Evolutionary conservation across 495 filamentous ascomycete species (phyloP).

Genomic region (Viridothelium virens): DNA sequence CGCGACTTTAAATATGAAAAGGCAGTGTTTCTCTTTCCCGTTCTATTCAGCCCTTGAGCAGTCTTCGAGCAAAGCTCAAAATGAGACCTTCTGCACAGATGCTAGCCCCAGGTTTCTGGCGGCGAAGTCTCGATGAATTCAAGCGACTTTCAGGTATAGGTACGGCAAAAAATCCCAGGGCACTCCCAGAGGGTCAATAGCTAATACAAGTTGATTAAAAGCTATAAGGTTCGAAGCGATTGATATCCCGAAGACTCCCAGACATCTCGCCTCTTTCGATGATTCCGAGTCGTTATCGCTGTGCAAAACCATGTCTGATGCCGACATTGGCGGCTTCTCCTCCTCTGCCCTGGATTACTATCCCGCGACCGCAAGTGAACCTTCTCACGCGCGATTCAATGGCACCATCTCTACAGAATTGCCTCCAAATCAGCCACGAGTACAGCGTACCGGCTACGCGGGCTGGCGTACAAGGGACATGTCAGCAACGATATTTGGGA

Average conservation of each 20-base stretch:
- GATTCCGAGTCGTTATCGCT: slow-evolving; percentile 49
- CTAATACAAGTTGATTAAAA: slow-evolving; percentile 36
- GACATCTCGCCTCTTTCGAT: slow-evolving; percentile 58
- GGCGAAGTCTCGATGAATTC: slow-evolving; percentile 57
- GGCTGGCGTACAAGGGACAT: slow-evolving; percentile 62
- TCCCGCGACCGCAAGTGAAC: slow-evolving; percentile 34
- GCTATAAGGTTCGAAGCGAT: slow-evolving; percentile 47
- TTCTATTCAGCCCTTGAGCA: background rate
- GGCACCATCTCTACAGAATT: slow-evolving; percentile 82
- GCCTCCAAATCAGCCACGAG: slow-evolving; percentile 59
- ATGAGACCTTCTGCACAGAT: slow-evolving; percentile 36
- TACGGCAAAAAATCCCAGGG: slow-evolving; percentile 29
- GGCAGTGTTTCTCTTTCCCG: background rate
- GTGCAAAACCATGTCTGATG: slow-evolving; percentile 81
- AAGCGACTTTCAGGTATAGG: slow-evolving; percentile 52
- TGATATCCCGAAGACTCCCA: slow-evolving; percentile 47
- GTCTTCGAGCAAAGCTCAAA: background rate
- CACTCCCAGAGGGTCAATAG: slow-evolving; percentile 10
- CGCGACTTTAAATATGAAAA: background rate
- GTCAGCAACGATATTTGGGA: slow-evolving; percentile 63
- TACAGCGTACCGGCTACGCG: slow-evolving; percentile 74
- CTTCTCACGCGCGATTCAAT: slow-evolving; percentile 67
- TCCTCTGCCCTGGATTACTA: slow-evolving; percentile 63
- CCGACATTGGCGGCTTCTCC: slow-evolving; percentile 79
- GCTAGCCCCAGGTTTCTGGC: slow-evolving; percentile 51